phyloP scores from a whole-genome alignment of 2,329 filamentous ascomycete genomes.

The Trematosphaeria pertusa region DNA sequence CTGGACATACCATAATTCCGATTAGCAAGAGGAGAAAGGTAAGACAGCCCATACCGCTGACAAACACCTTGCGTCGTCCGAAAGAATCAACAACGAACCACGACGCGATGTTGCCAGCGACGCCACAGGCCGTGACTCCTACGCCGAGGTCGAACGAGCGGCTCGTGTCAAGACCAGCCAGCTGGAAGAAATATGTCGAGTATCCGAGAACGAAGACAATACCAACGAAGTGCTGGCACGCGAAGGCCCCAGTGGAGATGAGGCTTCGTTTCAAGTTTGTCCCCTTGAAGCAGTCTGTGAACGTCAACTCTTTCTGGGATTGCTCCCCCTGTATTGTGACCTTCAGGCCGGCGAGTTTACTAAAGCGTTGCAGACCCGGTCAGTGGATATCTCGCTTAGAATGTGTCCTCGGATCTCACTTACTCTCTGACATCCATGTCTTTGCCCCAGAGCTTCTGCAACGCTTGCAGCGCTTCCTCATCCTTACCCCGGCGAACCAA shows the following conservation, averaged over 20 bases:
- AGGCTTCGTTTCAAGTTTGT: constrained; percentile 24
- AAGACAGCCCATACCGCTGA: constrained; percentile 31
- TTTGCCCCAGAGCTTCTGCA: constrained; percentile 66
- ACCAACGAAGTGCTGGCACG: constrained; percentile 40
- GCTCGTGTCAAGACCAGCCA: constrained; percentile 31
- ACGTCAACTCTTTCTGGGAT: constrained; percentile 39
- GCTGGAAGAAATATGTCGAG: constrained; percentile 36
- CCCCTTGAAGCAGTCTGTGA: constrained; percentile 24
- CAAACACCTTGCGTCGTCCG: constrained; percentile 34
- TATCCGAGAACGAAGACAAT: constrained; percentile 41
- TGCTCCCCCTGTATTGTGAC: not conserved
- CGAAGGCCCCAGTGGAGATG: constrained; percentile 37
- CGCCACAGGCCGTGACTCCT: constrained; percentile 35
- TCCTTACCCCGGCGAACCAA: constrained; percentile 69
- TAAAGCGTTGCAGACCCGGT: not conserved
- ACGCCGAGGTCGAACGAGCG: constrained; percentile 33
- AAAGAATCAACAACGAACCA: constrained; percentile 43
- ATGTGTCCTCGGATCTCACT: no score
- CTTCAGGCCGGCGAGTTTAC: not conserved
- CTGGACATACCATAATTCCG: constrained; percentile 18
- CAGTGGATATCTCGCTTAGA: not conserved
- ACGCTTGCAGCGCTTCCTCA: constrained; percentile 68
- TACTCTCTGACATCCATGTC: constrained; percentile 33
- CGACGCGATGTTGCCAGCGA: constrained; percentile 40
- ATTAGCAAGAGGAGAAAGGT: constrained; percentile 13